Percentiles rank a stretch among this genome's conserved stretches.
Evolutionary conservation across 2,329 filamentous ascomycete genomes (phyloP).

Genomic region (Chrysosporium keratinophilum): DNA sequence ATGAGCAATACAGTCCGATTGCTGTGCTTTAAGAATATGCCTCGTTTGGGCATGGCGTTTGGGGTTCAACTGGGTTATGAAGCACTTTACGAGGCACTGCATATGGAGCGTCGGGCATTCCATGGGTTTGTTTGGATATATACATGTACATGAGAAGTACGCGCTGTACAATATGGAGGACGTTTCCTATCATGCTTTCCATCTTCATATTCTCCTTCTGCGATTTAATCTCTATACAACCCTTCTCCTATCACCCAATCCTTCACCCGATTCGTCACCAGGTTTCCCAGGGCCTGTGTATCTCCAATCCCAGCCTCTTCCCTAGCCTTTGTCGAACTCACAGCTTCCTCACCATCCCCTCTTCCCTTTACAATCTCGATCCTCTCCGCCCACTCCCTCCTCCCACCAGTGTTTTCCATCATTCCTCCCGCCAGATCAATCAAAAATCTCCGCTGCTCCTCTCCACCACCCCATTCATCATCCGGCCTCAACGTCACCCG

Average conservation of each 20-base stretch:
- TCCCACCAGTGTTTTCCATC: constrained; percentile 29
- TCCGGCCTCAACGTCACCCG: constrained; percentile 36
- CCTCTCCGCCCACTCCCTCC: constrained; percentile 34
- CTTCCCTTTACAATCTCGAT: constrained; percentile 36
- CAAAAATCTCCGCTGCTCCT: constrained; percentile 33
- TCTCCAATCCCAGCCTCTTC: constrained; percentile 26
- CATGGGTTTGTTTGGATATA: constrained; percentile 1
- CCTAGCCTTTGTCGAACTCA: constrained; percentile 38
- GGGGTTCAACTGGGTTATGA: not conserved
- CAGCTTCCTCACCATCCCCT: constrained; percentile 25
- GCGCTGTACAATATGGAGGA: not conserved
- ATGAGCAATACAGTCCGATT: constrained; percentile 17
- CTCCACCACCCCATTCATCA: constrained; percentile 31
- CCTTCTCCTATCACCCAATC: constrained; percentile 26
- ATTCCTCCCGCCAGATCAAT: constrained; percentile 30
- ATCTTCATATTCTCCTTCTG: not conserved
- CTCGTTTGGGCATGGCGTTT: not conserved
- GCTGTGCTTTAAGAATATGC: no score
- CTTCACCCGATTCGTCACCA: constrained; percentile 28
- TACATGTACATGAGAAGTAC: not conserved
- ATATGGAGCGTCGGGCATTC: constrained; percentile 1
- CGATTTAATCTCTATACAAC: constrained; percentile 22
- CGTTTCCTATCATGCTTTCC: not conserved
- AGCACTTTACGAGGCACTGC: not conserved
- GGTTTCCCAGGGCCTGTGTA: constrained; percentile 25